These are phyloP conservation scores for Pseudonitzschia delicatissima DNA, from an alignment of 108 stramenopile species.

Conservation along the genomic window DNA sequence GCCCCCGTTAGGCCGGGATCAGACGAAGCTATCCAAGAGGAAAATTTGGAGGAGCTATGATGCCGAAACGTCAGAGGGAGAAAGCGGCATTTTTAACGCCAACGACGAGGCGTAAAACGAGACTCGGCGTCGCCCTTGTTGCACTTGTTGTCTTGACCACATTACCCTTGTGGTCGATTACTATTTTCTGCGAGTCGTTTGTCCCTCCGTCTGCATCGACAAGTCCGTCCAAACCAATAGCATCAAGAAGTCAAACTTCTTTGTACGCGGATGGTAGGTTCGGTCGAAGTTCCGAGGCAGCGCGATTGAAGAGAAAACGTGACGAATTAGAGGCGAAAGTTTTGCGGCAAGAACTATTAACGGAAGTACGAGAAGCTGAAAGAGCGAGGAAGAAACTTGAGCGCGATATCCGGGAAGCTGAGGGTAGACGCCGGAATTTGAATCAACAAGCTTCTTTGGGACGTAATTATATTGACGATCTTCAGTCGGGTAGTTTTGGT, in stretches of 20 bases:
- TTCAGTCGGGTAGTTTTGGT: neutral
- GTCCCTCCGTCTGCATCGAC: neutral
- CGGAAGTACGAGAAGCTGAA: slow-evolving; percentile 10
- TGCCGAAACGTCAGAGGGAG: neutral
- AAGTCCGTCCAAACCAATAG: neutral
- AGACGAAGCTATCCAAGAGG: neutral
- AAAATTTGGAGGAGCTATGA: neutral
- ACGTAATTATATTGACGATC: neutral
- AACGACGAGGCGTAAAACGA: neutral
- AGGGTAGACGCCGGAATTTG: neutral
- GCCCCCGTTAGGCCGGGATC: neutral
- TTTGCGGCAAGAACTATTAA: slow-evolving; percentile 1
- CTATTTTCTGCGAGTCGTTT: neutral
- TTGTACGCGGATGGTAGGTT: slow-evolving; percentile 32
- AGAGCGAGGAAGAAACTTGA: neutral
- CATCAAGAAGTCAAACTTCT: slow-evolving; percentile 49
- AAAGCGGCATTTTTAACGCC: neutral
- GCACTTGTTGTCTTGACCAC: neutral
- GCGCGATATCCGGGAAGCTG: slow-evolving; percentile 3
- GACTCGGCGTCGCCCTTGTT: neutral
- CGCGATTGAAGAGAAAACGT: slow-evolving; percentile 10
- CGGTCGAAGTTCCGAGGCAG: neutral
- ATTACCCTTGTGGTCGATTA: neutral
- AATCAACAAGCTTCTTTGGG: slow-evolving; percentile 1
- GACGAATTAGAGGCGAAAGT: slow-evolving; percentile 1